Base-by-base conservation (phyloP, 2,329 filamentous ascomycete species). In the Ophiostoma ulmi region DNA sequence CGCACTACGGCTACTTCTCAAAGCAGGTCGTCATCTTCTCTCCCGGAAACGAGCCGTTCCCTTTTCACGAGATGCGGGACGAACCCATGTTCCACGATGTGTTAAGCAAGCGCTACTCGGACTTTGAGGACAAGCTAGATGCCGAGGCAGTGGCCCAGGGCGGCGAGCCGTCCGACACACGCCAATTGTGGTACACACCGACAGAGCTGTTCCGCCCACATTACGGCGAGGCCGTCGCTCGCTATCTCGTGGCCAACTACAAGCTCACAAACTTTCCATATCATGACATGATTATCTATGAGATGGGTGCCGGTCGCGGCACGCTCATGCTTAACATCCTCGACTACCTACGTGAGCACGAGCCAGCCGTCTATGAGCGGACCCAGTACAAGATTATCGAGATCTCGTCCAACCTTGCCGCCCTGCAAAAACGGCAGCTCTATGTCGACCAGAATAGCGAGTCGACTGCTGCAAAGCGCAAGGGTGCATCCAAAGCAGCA, bases 261-360 rank as follows among this genome's bases (percentile, higher is more conserved):
- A 93, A 95, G 78, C 88, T 97, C 78, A 92, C 92, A 64, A 88
- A 93, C 70, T 98, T 95, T 79, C 95, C 95, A 2, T 97, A 98
- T 83, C 90, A 97, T 80, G 95, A 99, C 80, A 87, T 99, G 69
- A 92, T 97, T 76, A 96, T 99, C 79, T 99, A 97, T 85, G 95
- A 99, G 80, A 97, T 99, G 91, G 95, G 95, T 69, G 95, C 95
- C 55, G 95, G 95, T 76, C 94, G 97, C 76, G 95, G 95, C 73
- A 99, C 96, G 0, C 87, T 99, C 78, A 99, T 99, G 95, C 86
- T 95, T 78, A 99, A 99, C 80, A 94, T 99, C 71, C 86, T 99
- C 73, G 94, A 99, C 83, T 97, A 96, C 80, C 97, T 99, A 79
- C 91, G 94, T 73, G 90, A 92, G 74, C 86, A 90, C 64, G 92